These are phyloP conservation scores for Umbelopsis ramanniana DNA, from an alignment of 192 early-diverging fungal genomes.

Conservation along the genomic window DNA sequence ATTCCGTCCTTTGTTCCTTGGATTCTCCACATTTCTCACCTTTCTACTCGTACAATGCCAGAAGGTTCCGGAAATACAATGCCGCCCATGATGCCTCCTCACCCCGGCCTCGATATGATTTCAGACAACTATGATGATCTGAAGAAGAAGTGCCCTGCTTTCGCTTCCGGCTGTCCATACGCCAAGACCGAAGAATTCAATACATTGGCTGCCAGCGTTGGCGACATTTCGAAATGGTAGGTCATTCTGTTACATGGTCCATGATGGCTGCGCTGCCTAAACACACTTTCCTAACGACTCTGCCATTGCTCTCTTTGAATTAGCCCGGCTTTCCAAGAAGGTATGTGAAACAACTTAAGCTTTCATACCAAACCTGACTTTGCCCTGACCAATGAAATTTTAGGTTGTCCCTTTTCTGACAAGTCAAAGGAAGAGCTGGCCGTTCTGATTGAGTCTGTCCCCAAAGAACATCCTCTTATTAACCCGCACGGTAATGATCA, in stretches of 20 bases:
- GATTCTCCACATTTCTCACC: neutral
- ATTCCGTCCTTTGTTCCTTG: neutral
- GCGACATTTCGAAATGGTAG: constrained; percentile 31
- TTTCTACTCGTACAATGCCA: neutral
- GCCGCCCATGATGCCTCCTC: constrained; percentile 18
- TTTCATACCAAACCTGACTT: neutral
- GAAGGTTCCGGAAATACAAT: neutral
- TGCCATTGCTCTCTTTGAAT: too few species aligned
- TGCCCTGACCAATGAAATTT: neutral
- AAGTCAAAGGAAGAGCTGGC: constrained; percentile 30
- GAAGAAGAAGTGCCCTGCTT: constrained; percentile 29
- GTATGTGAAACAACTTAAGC: neutral
- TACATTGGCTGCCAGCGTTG: constrained; percentile 20
- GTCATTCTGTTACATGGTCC: neutral
- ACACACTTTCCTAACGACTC: too few species aligned
- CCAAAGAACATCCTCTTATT: constrained; percentile 29
- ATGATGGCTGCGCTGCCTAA: too few species aligned
- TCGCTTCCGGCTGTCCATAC: constrained; percentile 26
- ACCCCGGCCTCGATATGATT: constrained; percentile 26
- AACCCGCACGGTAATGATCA: constrained; percentile 22
- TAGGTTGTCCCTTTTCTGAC: constrained; percentile 31
- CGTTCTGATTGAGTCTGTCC: constrained; percentile 2
- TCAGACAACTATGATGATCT: constrained; percentile 31
- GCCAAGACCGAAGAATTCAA: constrained; percentile 27
- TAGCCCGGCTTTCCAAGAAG: constrained; percentile 29